Conservation (phyloP, 108 stramenopile species). For the Halocafeteria seosinensis region DNA sequence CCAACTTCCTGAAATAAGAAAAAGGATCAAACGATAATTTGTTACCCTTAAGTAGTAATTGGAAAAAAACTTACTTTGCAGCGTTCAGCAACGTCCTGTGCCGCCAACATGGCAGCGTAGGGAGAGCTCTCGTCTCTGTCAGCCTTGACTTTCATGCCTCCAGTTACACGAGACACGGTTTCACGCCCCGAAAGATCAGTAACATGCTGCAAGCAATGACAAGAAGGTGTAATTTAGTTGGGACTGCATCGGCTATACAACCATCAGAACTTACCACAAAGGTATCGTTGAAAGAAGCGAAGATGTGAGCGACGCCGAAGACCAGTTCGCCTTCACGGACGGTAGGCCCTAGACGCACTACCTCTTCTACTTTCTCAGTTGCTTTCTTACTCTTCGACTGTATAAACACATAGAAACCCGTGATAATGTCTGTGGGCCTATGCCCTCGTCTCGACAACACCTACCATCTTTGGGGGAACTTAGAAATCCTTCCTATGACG, state of each 20-base stretch:
- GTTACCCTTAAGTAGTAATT: not conserved
- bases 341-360: constrained; percentile 41
- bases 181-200: constrained; percentile 97
- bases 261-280: too few species aligned
- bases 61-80: too few species aligned
- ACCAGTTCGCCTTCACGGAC: constrained; percentile 80
- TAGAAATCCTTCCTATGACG: too few species aligned
- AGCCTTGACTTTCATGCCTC: constrained; percentile 99
- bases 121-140: constrained; percentile 97
- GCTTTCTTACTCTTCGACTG: not conserved
- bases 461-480: too few species aligned
- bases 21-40: too few species aligned
- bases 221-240: not conserved
- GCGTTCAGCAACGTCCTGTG: constrained; percentile 85
- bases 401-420: too few species aligned
- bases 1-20: too few species aligned
- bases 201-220: constrained; percentile 60
- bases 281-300: constrained; percentile 99
- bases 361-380: not conserved
- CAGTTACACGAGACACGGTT: constrained; percentile 96
- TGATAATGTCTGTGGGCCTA: too few species aligned
- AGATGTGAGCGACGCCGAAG: constrained; percentile 98
- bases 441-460: too few species aligned
- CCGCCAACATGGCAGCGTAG: constrained; percentile 99
- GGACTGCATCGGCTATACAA: constrained; percentile 11